Evolutionary conservation across 2,329 filamentous ascomycete species (phyloP), one percentile per base, ranked within the genome.

Genomic region (Verticillium nubilum): DNA sequence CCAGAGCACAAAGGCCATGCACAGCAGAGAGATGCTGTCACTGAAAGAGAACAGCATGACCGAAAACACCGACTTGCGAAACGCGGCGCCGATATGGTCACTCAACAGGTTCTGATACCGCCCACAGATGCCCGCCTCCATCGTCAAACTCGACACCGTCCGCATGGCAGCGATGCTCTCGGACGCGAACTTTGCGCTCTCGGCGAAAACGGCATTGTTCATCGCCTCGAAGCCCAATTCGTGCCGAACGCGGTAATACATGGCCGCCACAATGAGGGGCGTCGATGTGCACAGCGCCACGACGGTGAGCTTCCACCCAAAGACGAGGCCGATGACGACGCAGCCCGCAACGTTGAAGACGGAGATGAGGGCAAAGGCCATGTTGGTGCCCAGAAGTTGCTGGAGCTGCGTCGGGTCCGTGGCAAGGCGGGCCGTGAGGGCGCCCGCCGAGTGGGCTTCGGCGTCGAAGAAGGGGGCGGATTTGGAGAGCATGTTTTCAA

Each of bases 151-250:
- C 0, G 82, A 76, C 1, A 88, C 85, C 0, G 86, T 88, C n/a
- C 86, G 76, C 60, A 87, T 84, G 0, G 85, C 85, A 1, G 81
- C 78, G 4, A 88, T 83, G 2, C 85, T 81, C 65, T 89, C 86
- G 0, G 83, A 79, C 1, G 84, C 85, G 60, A 88, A 87, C 60
- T 86, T 79, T 0, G 85, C 85, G 63, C 83, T 87, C 42, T 83
- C 79, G 9, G 77, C 76, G 65, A 87, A 88, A 0, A 86, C 80
- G 2, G 74, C 75, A 1, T 81, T 76, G 52, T 85, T 87, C 72
- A 85, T 78, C 52, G 78, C 72, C 52, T 86, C 83, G 37, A 87
- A 85, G 56, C 83, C 76, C 12, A 79, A 68, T 65, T 84, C 82
- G 1, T 81, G 74, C 15, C 76, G 71, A 33, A 83, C 70, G 59